These are phyloP conservation scores for Seminavis robusta DNA, from an alignment of 108 stramenopile genomes.

Conservation along the genomic window DNA sequence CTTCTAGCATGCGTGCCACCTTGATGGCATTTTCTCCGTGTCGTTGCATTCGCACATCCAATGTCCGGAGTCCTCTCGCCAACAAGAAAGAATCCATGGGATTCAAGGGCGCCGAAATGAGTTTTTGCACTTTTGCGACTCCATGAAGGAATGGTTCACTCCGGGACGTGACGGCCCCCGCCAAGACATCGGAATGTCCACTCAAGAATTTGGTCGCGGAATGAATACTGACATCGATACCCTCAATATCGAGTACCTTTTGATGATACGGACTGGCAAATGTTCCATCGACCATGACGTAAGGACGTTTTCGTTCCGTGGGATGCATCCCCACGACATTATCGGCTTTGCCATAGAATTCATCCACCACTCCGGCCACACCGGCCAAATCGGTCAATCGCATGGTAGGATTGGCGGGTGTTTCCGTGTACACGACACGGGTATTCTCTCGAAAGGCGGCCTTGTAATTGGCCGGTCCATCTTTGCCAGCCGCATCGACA, in stretches of 20 bases:
- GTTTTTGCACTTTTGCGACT: slow-evolving; percentile 73
- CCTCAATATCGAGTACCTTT: slow-evolving; percentile 57
- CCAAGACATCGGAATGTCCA: slow-evolving; percentile 88
- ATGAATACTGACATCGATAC: slow-evolving; percentile 81
- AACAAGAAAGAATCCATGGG: slow-evolving; percentile 85
- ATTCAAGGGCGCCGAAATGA: slow-evolving; percentile 70
- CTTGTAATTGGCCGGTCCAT: slow-evolving; percentile 33
- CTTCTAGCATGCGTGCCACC: slow-evolving; percentile 60
- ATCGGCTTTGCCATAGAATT: slow-evolving; percentile 33
- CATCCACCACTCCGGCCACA: slow-evolving; percentile 59
- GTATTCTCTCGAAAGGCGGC: slow-evolving; percentile 39
- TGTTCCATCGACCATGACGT: slow-evolving; percentile 78
- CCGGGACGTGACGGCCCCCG: slow-evolving; percentile 65
- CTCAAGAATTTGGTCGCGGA: slow-evolving; percentile 85
- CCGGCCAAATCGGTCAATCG: slow-evolving; percentile 75
- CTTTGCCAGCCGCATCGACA: slow-evolving; percentile 27
- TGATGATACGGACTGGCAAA: slow-evolving; percentile 77
- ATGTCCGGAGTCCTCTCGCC: slow-evolving; percentile 80
- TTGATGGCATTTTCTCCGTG: slow-evolving; percentile 56
- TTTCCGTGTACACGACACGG: slow-evolving; percentile 81
- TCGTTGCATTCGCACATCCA: slow-evolving; percentile 82
- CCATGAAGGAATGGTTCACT: slow-evolving; percentile 46
- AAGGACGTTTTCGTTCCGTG: slow-evolving; percentile 29
- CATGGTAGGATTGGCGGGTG: slow-evolving; percentile 88
- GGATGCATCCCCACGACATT: slow-evolving; percentile 2